These are phyloP conservation scores for Triangularia setosa DNA, from an alignment of 2,329 filamentous ascomycete genomes.

Conservation along the genomic window DNA sequence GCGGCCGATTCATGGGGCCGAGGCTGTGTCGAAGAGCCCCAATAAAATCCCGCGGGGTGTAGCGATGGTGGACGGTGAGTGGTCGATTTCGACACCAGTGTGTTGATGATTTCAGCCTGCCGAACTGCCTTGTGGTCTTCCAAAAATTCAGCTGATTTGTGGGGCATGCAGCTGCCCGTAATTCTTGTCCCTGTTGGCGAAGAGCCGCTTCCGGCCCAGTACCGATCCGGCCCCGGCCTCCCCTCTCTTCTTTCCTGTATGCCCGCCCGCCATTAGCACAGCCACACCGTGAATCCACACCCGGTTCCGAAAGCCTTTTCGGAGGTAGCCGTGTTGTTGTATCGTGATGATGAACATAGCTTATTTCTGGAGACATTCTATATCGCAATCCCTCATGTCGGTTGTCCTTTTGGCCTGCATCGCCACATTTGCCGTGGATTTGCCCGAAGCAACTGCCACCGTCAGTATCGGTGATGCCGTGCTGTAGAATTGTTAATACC, in stretches of 20 bases:
- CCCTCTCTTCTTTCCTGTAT: background rate
- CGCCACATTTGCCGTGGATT: background rate
- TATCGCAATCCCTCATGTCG: background rate
- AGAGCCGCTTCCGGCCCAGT: slow-evolving; percentile 5
- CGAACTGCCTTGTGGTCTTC: slow-evolving; percentile 12
- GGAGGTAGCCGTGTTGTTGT: background rate
- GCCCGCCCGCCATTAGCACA: background rate
- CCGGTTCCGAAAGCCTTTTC: background rate
- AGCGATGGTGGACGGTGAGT: slow-evolving; percentile 3
- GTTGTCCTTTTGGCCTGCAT: background rate
- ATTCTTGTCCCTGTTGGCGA: background rate
- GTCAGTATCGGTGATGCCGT: background rate
- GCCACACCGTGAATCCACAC: background rate
- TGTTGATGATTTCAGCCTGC: slow-evolving; percentile 13
- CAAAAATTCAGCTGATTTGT: slow-evolving; percentile 1
- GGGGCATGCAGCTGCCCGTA: slow-evolving; percentile 5
- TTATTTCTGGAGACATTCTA: background rate
- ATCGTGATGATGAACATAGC: background rate
- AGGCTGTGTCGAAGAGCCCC: slow-evolving; percentile 17
- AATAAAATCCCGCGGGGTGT: slow-evolving; percentile 5
- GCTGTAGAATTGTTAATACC: background rate
- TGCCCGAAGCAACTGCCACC: background rate
- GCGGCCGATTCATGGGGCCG: slow-evolving; percentile 17
- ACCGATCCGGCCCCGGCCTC: background rate
- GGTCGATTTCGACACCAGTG: slow-evolving; percentile 3